phyloP scores from a whole-genome alignment of 768 basidiomycete species.

The Psilocybe sp. region DNA sequence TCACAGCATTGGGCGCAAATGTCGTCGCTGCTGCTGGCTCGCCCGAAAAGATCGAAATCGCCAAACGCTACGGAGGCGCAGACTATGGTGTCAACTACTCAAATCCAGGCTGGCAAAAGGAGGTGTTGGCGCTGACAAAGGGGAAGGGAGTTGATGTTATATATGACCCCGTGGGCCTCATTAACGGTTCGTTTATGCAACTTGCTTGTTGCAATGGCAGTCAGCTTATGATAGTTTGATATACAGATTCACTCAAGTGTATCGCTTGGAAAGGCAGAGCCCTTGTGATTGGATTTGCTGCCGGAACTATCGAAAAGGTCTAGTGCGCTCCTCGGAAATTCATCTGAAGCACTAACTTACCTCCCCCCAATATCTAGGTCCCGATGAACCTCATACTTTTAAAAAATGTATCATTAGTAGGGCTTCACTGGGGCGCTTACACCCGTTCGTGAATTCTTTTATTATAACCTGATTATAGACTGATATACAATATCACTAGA shows the following conservation, averaged over 20 bases:
- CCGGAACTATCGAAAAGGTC: slow-evolving; percentile 81
- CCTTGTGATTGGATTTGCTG: slow-evolving; percentile 92
- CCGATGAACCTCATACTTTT: slow-evolving; percentile 81
- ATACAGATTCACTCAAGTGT: slow-evolving; percentile 80
- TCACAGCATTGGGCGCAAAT: slow-evolving; percentile 77
- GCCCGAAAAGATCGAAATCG: slow-evolving; percentile 74
- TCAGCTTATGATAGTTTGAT: neutral
- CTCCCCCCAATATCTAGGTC: slow-evolving; percentile 46
- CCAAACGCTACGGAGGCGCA: slow-evolving; percentile 73
- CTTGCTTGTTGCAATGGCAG: neutral
- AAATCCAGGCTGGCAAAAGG: slow-evolving; percentile 80
- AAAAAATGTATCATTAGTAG: slow-evolving; percentile 83
- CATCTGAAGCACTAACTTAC: neutral
- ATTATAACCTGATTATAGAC: neutral
- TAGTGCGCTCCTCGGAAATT: neutral
- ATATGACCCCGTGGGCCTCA: slow-evolving; percentile 83
- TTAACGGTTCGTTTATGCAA: slow-evolving; percentile 46
- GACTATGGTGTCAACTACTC: slow-evolving; percentile 83
- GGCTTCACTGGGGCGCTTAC: slow-evolving; percentile 88
- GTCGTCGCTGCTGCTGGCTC: slow-evolving; percentile 94
- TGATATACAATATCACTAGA: slow-evolving; percentile 31
- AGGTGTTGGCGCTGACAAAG: slow-evolving; percentile 78
- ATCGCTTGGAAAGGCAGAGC: slow-evolving; percentile 93
- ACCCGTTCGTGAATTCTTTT: slow-evolving; percentile 41
- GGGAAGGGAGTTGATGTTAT: slow-evolving; percentile 87